phyloP scores from a whole-genome alignment of 345 rosid genomes.

The Moringa oleifera region DNA sequence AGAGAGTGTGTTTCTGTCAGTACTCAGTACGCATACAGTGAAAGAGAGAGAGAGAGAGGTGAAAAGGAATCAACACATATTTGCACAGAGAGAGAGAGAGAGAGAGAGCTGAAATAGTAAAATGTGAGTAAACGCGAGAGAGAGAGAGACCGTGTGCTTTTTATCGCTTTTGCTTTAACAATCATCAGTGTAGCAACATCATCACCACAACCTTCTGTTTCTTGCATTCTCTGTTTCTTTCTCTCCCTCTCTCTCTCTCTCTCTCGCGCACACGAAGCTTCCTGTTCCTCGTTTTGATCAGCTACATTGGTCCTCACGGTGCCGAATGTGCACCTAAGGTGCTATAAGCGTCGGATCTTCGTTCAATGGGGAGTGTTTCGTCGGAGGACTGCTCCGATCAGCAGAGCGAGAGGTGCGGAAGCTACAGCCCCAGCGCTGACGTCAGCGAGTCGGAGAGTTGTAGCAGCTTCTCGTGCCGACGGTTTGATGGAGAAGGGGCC shows the following conservation, averaged over 20 bases:
- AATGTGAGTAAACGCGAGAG: neutral
- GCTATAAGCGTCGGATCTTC: constrained; percentile 21
- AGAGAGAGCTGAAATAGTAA: neutral
- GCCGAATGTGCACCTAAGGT: constrained; percentile 18
- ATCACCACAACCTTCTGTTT: neutral
- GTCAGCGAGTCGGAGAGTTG: constrained; percentile 94
- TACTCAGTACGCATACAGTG: neutral
- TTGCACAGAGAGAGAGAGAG: neutral
- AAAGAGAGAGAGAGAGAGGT: neutral
- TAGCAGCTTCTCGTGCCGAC: constrained; percentile 70
- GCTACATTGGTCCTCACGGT: neutral
- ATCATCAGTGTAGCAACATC: neutral
- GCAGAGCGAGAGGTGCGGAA: constrained; percentile 79
- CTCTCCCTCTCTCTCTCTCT: constrained; percentile 2
- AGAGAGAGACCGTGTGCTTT: neutral
- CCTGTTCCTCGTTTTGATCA: neutral
- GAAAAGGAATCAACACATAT: neutral
- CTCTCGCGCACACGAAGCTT: neutral
- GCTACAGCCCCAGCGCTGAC: constrained; percentile 93
- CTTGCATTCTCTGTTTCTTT: neutral
- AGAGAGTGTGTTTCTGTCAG: neutral
- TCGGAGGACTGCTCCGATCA: constrained; percentile 64
- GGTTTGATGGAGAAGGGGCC: constrained; percentile 61
- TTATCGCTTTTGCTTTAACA: constrained; percentile 5
- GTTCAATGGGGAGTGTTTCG: constrained; percentile 54